phyloP scores from a whole-genome alignment of 2,329 filamentous ascomycete genomes.

The Neonectria hederae region DNA sequence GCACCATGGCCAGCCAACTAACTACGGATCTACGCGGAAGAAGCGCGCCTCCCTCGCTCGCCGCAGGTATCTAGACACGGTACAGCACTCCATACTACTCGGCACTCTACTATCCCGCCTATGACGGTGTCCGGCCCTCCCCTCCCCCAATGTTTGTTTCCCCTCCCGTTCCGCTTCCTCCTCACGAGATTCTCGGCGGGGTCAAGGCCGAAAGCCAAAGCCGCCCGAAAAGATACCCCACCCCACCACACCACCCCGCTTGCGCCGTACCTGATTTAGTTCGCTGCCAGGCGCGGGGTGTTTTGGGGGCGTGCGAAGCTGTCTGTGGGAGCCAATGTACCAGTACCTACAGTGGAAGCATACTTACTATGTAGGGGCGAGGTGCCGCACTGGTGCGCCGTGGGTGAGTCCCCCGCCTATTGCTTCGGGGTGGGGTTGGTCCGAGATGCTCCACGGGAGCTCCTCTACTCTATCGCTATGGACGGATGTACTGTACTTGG shows the following conservation, averaged over 20 bases:
- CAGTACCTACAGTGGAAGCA: background rate
- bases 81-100: background rate
- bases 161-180: conserved; percentile 20
- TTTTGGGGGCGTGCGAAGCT: background rate
- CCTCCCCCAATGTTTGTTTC: conserved; percentile 11
- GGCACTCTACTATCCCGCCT: background rate
- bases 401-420: background rate
- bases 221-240: background rate
- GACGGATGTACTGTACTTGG: conserved; percentile 11
- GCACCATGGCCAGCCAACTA: background rate
- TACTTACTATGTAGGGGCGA: background rate
- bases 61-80: background rate
- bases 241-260: conserved; percentile 32
- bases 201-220: conserved; percentile 28
- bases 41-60: background rate
- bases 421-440: conserved; percentile 41
- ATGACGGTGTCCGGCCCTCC: background rate
- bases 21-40: background rate
- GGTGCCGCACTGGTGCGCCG: background rate
- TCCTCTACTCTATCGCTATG: background rate
- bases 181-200: conserved; percentile 34
- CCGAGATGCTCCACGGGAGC: conserved; percentile 25
- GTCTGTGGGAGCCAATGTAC: background rate
- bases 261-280: conserved; percentile 19
- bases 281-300: conserved; percentile 11